phyloP scores from a whole-genome alignment of 306 rosid genomes.

The Casuarina equisetifolia region DNA sequence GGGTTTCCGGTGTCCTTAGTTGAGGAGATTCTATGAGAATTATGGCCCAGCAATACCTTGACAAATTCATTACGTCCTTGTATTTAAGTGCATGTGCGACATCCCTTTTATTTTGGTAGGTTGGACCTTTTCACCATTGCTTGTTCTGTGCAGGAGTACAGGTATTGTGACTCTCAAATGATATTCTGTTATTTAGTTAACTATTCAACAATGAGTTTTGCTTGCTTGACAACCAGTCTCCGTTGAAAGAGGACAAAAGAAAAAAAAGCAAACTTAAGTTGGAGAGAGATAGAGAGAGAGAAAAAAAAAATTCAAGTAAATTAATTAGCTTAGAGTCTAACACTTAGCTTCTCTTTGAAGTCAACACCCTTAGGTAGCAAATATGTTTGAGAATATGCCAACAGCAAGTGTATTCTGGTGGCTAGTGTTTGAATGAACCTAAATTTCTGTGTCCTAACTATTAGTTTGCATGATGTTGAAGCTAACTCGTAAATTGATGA shows the following conservation, averaged over 20 bases:
- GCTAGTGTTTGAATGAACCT: not conserved
- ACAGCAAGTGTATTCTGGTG: not conserved
- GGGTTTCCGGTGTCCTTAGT: too few species aligned
- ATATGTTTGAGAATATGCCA: not conserved
- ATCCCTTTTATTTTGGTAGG: not conserved
- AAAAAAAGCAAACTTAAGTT: not conserved
- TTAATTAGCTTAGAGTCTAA: not conserved
- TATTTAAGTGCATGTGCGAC: not conserved
- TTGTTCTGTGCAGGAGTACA: not conserved
- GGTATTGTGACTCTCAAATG: not conserved
- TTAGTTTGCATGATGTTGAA: not conserved
- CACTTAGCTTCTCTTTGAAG: not conserved
- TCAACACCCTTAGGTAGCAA: not conserved
- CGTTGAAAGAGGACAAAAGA: not conserved
- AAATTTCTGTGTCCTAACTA: not conserved
- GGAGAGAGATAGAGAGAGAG: too few species aligned
- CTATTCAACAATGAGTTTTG: not conserved
- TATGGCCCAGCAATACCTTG: not conserved
- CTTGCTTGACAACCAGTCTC: not conserved
- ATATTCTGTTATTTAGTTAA: not conserved
- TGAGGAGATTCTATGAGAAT: not conserved
- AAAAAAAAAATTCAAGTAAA: not conserved
- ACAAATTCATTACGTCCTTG: not conserved
- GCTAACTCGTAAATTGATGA: not conserved
- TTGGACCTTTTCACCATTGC: not conserved